Base-by-base conservation (phyloP, 129 eudicot species). In the Apium graveolens region DNA sequence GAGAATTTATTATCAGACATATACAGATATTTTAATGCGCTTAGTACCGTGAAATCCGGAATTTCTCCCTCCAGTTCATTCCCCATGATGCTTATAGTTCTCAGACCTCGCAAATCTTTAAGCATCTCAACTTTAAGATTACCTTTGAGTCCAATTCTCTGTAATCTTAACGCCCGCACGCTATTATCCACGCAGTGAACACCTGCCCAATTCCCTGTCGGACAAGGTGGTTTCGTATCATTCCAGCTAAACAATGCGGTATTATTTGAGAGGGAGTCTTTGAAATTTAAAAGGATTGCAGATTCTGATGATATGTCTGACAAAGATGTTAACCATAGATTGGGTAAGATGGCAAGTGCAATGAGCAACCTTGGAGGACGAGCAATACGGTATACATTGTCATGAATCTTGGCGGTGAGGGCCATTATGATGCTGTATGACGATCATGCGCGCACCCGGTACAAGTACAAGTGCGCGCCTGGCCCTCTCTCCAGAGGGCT, bases 401-500 rank as follows among this genome's bases (percentile, higher is more conserved):
- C 5, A 5, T 10, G 3, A 62, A 29, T 7, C 5, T 7, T 62
- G 12, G 34, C 2, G 11, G 11, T 26, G 0, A 42, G 60, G 39
- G 81, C 81, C 73, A 82, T 77, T 42, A 78, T 44, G 1, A 7
- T 55, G 81, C 82, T 18, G 84, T 65, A 26, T n/a, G 39, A 21
- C 41, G 73, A 41, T 48, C 71, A 82, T 57, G 84, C 86, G 83
- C 93, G 90, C 92, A 86, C 96, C 85, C 79, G 63, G 45, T 31
- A 66, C 39, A 66, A 75, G 45, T 31, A 66, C 21, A 66, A 75
- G 92, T 86, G 95, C 95, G 95, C 91, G 91, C 91, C 91, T 88
- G 88, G 90, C 90, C 91, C 88, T 78, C 46, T 81, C 35, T 18
- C 65, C 41, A 38, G 81, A 81, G 92, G 82, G 26, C 74, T 70